Percentiles rank a stretch among this genome's conserved stretches.
These are phyloP conservation scores for Hypoxylon sp. DNA, from an alignment of 2,329 filamentous ascomycete genomes.

Conservation along the genomic window DNA sequence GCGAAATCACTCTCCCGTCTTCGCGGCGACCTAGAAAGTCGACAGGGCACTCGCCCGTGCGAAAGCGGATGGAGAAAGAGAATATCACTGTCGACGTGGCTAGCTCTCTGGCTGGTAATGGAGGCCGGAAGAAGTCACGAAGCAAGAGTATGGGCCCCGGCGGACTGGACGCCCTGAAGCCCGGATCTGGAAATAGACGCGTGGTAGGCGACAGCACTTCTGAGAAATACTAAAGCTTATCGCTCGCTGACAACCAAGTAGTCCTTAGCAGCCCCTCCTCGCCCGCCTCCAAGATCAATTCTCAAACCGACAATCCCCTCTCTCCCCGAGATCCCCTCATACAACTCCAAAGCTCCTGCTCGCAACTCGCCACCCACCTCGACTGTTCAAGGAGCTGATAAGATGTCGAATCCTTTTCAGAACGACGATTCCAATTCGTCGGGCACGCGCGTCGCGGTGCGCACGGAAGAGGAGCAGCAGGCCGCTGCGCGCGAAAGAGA, in stretches of 20 bases:
- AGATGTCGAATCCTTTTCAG: slow-evolving; percentile 56
- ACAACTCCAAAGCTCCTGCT: slow-evolving; percentile 63
- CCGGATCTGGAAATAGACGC: slow-evolving; percentile 77
- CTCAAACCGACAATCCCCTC: slow-evolving; percentile 80
- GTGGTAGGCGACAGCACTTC: slow-evolving; percentile 64
- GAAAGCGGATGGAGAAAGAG: slow-evolving; percentile 72
- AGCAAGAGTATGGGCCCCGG: slow-evolving; percentile 97
- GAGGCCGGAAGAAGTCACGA: slow-evolving; percentile 72
- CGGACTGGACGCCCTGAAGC: slow-evolving; percentile 81
- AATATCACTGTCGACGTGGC: slow-evolving; percentile 76
- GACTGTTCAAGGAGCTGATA: slow-evolving; percentile 51
- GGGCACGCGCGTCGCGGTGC: slow-evolving; percentile 68
- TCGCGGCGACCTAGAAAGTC: slow-evolving; percentile 73
- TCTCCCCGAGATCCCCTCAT: slow-evolving; percentile 70
- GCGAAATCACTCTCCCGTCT: slow-evolving; percentile 61
- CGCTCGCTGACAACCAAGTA: slow-evolving; percentile 44
- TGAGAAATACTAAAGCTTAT: not conserved
- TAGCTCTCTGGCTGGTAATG: slow-evolving; percentile 57
- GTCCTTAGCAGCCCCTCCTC: slow-evolving; percentile 63
- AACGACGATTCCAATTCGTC: slow-evolving; percentile 45
- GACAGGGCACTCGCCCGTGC: slow-evolving; percentile 66
- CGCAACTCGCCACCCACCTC: slow-evolving; percentile 56
- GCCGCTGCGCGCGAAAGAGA: slow-evolving; percentile 74
- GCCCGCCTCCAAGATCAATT: slow-evolving; percentile 70
- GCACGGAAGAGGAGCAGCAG: slow-evolving; percentile 75